Evolutionary conservation across 2,329 filamentous ascomycete species (phyloP), one percentile per base, ranked within the genome.

Genomic region (Penicillium paneum): DNA sequence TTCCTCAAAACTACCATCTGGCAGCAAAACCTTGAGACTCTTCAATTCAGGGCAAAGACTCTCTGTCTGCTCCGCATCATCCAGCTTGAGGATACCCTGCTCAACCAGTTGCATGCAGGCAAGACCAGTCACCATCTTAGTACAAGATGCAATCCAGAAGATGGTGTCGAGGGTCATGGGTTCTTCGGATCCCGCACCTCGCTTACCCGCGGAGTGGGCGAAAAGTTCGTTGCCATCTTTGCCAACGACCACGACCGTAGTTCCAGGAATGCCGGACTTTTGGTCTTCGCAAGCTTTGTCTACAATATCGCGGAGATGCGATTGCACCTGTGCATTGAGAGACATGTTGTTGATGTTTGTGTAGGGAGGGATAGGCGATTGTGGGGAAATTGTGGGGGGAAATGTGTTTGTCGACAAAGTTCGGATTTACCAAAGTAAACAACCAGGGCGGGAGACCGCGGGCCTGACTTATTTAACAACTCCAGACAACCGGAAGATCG

Each of bases 61-160:
- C 51, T 79, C 74, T 2, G 76, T 58, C 44, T 72, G 67, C 17
- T 71, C 62, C 1, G 60, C 58, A 57, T 79, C 75, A 54, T 80
- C 78, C 1, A 80, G 64, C 0, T 59, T 59, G 4, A 80, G 58
- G 13, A 65, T 64, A 0, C 74, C 75, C 54, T 75, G 67, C 58
- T 80, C 77, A 3, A 79, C 73, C 7, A 78, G 67, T 58, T 80
- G 78, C 76, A 80, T 76, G 44, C 74, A 77, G 0, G 76, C 77
- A 39, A 80, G 73, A 0, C 69, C 71, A 3, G 67, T 67, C 0
- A 80, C 60, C 49, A 79, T 62, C 61, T 79, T 79, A 1, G 78
- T 81, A 64, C 78, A 81, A 1, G 77, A 80, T 1, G 80, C 79
- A 19, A 83, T 79, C 79, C 79, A 83, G 62, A 86, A 88, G 1